phyloP scores from a whole-genome alignment of 1,284 basidiomycete genomes.

The Rhodotorula sp. region DNA sequence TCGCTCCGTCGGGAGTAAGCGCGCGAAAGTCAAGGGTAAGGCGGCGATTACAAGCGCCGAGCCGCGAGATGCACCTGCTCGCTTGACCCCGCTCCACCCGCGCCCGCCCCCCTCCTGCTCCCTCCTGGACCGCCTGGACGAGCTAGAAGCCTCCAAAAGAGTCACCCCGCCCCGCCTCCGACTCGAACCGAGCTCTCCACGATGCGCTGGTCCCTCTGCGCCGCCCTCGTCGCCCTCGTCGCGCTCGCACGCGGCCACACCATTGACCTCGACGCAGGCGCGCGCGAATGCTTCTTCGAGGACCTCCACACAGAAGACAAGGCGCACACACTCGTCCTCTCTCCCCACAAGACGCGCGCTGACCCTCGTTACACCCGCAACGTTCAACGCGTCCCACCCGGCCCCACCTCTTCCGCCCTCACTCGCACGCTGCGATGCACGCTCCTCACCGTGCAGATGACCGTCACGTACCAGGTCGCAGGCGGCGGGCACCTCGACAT shows the following conservation, averaged over 20 bases:
- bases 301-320: slow-evolving; percentile 93
- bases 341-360: background rate
- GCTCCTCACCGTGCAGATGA: slow-evolving; percentile 69
- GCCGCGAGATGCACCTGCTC: too few species aligned
- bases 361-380: background rate
- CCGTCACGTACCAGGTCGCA: slow-evolving; percentile 97
- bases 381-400: background rate
- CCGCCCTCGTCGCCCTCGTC: slow-evolving; percentile 1
- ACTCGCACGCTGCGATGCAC: background rate
- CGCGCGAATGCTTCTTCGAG: slow-evolving; percentile 97
- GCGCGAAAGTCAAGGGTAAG: background rate
- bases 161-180: background rate
- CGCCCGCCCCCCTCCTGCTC: too few species aligned
- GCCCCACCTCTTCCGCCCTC: slow-evolving; percentile 21
- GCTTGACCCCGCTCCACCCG: background rate
- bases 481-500: slow-evolving; percentile 95
- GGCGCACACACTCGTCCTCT: slow-evolving; percentile 60
- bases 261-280: slow-evolving; percentile 47
- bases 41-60: background rate
- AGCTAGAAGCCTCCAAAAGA: too few species aligned
- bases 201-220: background rate
- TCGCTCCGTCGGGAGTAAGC: background rate
- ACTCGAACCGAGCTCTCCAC: background rate
- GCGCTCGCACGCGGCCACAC: slow-evolving; percentile 28
- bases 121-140: too few species aligned